A percentile compares a stretch with the other conserved stretches of the same genome.
Evolutionary conservation across 805 yeast genomes (phyloP).

Genomic region (Starmera amethionina): DNA sequence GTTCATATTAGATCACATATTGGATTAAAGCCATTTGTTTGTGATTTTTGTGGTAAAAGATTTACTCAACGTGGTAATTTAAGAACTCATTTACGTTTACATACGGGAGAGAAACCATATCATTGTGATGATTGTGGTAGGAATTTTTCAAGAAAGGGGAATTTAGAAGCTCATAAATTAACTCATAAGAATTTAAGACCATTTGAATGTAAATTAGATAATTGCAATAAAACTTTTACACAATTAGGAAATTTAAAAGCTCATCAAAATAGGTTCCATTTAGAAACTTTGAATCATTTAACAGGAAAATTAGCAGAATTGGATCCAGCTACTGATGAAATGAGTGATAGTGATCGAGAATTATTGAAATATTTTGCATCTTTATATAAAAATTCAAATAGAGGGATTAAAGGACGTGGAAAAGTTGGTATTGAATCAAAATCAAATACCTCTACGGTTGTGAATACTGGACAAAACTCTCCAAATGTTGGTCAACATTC

Average conservation of each 20-base stretch:
- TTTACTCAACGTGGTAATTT: conserved; percentile 89
- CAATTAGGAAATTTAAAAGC: conserved; percentile 91
- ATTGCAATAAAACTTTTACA: conserved; percentile 76
- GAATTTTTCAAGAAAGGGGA: conserved; percentile 82
- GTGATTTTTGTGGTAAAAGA: conserved; percentile 67
- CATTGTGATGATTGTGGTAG: conserved; percentile 68
- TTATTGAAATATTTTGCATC: conserved; percentile 69
- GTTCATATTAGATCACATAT: conserved; percentile 84
- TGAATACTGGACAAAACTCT: not conserved
- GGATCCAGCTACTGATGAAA: conserved; percentile 35
- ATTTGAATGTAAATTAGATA: conserved; percentile 67
- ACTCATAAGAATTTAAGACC: conserved; percentile 79
- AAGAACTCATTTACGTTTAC: conserved; percentile 75
- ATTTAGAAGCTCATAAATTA: conserved; percentile 76
- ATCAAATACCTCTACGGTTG: conserved; percentile 4
- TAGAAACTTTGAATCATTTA: conserved; percentile 55
- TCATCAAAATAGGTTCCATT: conserved; percentile 86
- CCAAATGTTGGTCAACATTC: not conserved
- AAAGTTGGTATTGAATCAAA: conserved; percentile 21
- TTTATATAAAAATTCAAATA: conserved; percentile 78
- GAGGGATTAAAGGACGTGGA: conserved; percentile 91
- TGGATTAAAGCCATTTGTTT: conserved; percentile 76
- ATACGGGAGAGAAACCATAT: conserved; percentile 90
- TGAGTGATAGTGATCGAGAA: conserved; percentile 57
- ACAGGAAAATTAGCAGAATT: conserved; percentile 60